phyloP scores from a whole-genome alignment of 805 yeast genomes.

The Metschnikowia picachoensis region DNA sequence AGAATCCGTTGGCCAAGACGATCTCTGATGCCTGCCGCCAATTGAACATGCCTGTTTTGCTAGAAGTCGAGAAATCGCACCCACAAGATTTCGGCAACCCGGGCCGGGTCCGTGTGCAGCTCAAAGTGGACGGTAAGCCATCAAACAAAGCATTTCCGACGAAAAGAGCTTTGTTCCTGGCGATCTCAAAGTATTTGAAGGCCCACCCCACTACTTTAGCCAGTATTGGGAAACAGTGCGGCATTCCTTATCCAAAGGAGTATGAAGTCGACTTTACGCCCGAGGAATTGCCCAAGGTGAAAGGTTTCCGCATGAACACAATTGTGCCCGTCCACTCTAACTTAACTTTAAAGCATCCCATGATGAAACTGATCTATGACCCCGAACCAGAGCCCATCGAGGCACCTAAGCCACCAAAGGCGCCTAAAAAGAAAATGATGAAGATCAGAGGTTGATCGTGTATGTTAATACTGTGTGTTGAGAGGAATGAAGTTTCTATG shows the following conservation, averaged over 20 bases:
- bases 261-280: constrained; percentile 47
- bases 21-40: constrained; percentile 67
- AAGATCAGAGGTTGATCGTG: constrained; percentile 49
- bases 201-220: constrained; percentile 65
- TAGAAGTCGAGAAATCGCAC: constrained; percentile 82
- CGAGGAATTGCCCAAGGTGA: constrained; percentile 67
- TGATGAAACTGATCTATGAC: constrained; percentile 66
- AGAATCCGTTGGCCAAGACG: constrained; percentile 82
- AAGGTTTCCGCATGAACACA: constrained; percentile 80
- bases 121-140: constrained; percentile 46
- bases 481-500: too few species aligned
- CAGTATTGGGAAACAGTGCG: constrained; percentile 47
- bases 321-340: constrained; percentile 87
- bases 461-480: neutral
- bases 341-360: constrained; percentile 78
- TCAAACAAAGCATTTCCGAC: constrained; percentile 36
- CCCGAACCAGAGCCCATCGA: constrained; percentile 37
- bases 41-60: constrained; percentile 41
- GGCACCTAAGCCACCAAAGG: constrained; percentile 37
- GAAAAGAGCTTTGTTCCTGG: constrained; percentile 63
- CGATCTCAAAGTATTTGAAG: constrained; percentile 58
- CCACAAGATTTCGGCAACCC: constrained; percentile 98
- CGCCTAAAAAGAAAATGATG: constrained; percentile 54
- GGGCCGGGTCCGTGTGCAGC: constrained; percentile 82
- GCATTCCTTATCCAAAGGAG: constrained; percentile 64